Evolutionary conservation across 768 basidiomycete genomes (phyloP).

Genomic region (Flagelloscypha sp.): DNA sequence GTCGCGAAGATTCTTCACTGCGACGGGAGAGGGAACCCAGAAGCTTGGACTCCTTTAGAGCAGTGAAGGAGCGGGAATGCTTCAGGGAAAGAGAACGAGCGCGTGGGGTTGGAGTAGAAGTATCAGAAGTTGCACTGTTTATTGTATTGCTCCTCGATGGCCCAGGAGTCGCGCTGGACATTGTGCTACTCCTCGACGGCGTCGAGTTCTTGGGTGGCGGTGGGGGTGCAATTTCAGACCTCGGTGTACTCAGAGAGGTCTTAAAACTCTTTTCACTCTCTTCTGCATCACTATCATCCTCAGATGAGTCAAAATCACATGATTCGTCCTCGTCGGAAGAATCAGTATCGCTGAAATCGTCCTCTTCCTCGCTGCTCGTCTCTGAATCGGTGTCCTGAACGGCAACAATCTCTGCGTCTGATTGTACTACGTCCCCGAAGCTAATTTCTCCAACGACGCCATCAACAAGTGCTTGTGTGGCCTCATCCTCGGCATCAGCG

Average conservation of each 20-base stretch:
- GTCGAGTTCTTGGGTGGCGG: slow-evolving; percentile 3
- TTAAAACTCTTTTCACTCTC: slow-evolving; percentile 11
- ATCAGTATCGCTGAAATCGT: slow-evolving; percentile 21
- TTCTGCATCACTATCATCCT: slow-evolving; percentile 2
- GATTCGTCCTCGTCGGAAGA: slow-evolving; percentile 16
- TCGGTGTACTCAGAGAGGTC: slow-evolving; percentile 7
- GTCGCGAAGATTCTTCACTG: slow-evolving; percentile 26
- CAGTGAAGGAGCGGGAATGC: slow-evolving; percentile 37
- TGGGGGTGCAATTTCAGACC: slow-evolving; percentile 1
- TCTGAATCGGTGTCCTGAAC: slow-evolving; percentile 61
- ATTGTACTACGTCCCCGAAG: slow-evolving; percentile 71
- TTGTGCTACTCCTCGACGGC: slow-evolving; percentile 4
- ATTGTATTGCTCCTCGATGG: not conserved
- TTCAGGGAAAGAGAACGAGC: slow-evolving; percentile 38
- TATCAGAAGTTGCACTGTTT: slow-evolving; percentile 3
- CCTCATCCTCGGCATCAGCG: slow-evolving; percentile 73
- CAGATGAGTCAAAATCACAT: too few relatives aligned
- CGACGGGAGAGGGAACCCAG: slow-evolving; percentile 1
- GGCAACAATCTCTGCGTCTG: slow-evolving; percentile 73
- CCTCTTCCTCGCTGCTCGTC: slow-evolving; percentile 26
- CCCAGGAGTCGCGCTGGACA: not conserved
- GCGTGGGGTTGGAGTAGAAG: slow-evolving; percentile 6
- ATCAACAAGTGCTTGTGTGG: slow-evolving; percentile 71
- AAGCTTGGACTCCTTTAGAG: slow-evolving; percentile 15
- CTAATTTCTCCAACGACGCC: slow-evolving; percentile 75